Evolutionary conservation across 1,139 yeast genomes (phyloP).

Genomic region (Candida dubliniensis): DNA sequence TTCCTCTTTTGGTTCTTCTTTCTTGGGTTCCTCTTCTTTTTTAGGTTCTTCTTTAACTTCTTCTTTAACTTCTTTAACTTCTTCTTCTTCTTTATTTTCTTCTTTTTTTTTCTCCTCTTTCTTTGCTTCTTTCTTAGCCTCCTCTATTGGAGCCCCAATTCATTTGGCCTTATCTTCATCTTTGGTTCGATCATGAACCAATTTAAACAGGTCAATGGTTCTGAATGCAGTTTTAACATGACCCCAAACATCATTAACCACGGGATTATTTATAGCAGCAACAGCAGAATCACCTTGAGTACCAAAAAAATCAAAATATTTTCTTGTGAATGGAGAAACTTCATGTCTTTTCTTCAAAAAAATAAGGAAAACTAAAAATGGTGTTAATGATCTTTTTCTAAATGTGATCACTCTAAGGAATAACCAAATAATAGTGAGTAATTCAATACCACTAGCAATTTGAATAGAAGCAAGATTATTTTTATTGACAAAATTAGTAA

Average conservation of each 20-base stretch:
- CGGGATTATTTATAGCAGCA: slow-evolving; percentile 58
- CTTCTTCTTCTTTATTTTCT: neutral
- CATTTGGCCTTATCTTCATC: slow-evolving; percentile 18
- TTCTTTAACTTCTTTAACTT: slow-evolving; percentile 1
- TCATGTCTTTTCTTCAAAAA: slow-evolving; percentile 82
- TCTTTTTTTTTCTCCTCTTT: slow-evolving; percentile 1
- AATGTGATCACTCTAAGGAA: slow-evolving; percentile 58
- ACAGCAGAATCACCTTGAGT: slow-evolving; percentile 68
- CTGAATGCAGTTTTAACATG: slow-evolving; percentile 49
- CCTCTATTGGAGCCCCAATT: slow-evolving; percentile 7
- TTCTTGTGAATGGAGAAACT: slow-evolving; percentile 71
- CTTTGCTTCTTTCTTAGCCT: slow-evolving; percentile 4
- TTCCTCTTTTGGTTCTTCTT: slow-evolving; percentile 5
- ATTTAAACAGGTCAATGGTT: slow-evolving; percentile 30
- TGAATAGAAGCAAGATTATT: slow-evolving; percentile 72
- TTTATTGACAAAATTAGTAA: slow-evolving; percentile 56
- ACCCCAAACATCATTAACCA: slow-evolving; percentile 63
- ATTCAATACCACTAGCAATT: slow-evolving; percentile 71
- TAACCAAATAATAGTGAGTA: slow-evolving; percentile 52
- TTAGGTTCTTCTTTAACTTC: slow-evolving; percentile 1
- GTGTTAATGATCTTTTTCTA: slow-evolving; percentile 62
- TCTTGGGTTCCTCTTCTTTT: neutral
- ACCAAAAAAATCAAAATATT: slow-evolving; percentile 69
- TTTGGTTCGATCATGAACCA: slow-evolving; percentile 41
- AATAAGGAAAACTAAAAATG: slow-evolving; percentile 55